Evolutionary conservation across 169 alveolate genomes (phyloP), one percentile per base, ranked within the genome.

Genomic region (Cryptosporidium ryanae): DNA sequence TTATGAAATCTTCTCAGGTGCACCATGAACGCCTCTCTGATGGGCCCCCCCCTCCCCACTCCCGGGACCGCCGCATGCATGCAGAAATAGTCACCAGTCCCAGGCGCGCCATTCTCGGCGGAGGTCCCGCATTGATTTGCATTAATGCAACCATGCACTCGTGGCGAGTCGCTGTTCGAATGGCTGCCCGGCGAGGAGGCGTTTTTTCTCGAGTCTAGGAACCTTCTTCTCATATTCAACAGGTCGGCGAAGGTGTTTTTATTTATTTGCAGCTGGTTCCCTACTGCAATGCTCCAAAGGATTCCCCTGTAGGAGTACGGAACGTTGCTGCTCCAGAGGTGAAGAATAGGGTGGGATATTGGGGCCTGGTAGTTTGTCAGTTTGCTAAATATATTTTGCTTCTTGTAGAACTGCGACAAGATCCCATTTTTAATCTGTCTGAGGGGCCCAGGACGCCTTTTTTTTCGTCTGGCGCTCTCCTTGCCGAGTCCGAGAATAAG

Each of bases 1-100:
- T n/a, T 76, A 43, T 76, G 87, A 48, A 76, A 76, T 10, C 87
- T 76, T 34, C 63, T 76, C 12, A 76, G 63, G 48, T 76, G 87
- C 1, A 76, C 63, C 29, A 59, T 38, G 59, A 76, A 76, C 15
- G 76, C 68, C 29, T 55, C 87, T 59, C 48, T 18, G 2, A 59
- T 31, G 21, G 87, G 87, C 31, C 87, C 87, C 61, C 68, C 87
- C 12, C 31, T 49, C 65, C 57, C 43, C 84, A 31, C 84, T 52
- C 8, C 38, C 10, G 0, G 54, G 57, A 31, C 66, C 44, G 65
- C 57, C 31, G 23, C 5, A 23, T 31, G n/a, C 44, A 6, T 46
- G 29, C 8, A 54, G 13, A 7, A 54, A 8, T 18, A 54, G 2
- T n/a, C 13, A 12, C 13, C 5, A 12, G 23, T 6, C 7, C 8